Base-by-base conservation (phyloP, 192 early-diverging fungal genomes). In the Entomortierella beljakovae region DNA sequence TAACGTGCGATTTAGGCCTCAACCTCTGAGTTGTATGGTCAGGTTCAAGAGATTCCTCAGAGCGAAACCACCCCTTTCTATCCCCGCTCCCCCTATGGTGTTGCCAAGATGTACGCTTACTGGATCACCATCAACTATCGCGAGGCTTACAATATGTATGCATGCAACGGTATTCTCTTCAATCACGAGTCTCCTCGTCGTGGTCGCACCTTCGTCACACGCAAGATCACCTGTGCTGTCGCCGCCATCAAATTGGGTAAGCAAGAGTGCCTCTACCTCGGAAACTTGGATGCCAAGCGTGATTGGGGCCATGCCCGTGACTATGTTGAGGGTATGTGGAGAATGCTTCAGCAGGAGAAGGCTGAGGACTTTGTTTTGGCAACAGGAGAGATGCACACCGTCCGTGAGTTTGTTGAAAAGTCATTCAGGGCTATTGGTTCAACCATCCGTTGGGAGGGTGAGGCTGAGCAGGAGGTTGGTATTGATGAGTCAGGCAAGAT, bases 261-360 rank as follows among this genome's bases (percentile, higher is more conserved):
- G 58, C 87, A 92, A 61, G 84, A 89, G 53, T 91, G 90, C 72
- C 63, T 93, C 11, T 91, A 90, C 82, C 81, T 93, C 49, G 92
- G 92, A 69, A 93, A 93, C 72, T 82, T 93, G 54, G 90, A 94
- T 76, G 86, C 92, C 54, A 92, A 92, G 82, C 85, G 92, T 82
- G 92, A 94, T 82, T 94, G 92, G 92, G 92, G 92, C 60, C 92
- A 94, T 57, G 92, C 92, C 31, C 84, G 88, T 40, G 92, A 94
- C 66, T 94, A 94, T 79, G 81, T 89, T 32, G 85, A 92, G 84
- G 92, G 92, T 51, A 94, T 94, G 92, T 94, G 91, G 91, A 73
- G 90, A 49, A 94, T 94, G 91, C 81, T 94, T 29, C 92, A 94
- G 81, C 91, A 94, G 76, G 90, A 93, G 20, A 38, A 68, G 11